Evolutionary conservation across 176 grass and related monocot genomes (phyloP), one percentile per base, ranked within the genome.

Genomic region (Chloris gayana): DNA sequence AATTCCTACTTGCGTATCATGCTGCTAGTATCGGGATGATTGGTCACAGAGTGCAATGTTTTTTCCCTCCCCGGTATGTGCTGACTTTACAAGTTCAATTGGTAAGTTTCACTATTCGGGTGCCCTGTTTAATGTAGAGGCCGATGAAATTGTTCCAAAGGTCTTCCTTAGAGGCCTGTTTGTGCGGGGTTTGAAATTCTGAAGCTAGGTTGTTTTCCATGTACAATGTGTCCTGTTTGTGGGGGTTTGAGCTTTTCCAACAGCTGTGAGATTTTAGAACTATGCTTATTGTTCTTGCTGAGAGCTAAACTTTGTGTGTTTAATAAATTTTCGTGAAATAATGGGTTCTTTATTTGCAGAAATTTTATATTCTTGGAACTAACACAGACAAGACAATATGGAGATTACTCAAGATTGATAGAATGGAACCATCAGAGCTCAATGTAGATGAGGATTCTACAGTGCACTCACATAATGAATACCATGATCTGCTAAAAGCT

Each of bases 331-430:
- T n/a, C n/a, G n/a, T 70, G 59, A 64, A 68, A 68, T 67, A 69
- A 32, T 39, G 37, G 64, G 45, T 73, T 45, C 7, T 67, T 72
- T 79, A n/a, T 75, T 78, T 70, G 65, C 93, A 99, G 96, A 95
- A 89, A 53, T 95, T 91, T 81, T 95, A 93, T 89, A 82, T 99
- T 85, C 38, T 99, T 18, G 96, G 92, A 84, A 91, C 89, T 82
- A 91, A 95, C 69, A 74, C 81, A 75, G 85, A 89, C 72, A 85
- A 82, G 83, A 82, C 87, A 70, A 69, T 82, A 44, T 99, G 91
- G 87, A 99, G 85, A 85, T 77, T 95, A 67, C 88, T 99, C 54
- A 95, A 80, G 82, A 99, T 99, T 79, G 96, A 95, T 91, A 92
- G 93, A 83, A 87, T 81, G 84, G 89, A 93, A 44, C 79, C 86